Conservation (phyloP, 192 early-diverging fungal species). For the Kickxella alabastrina region DNA sequence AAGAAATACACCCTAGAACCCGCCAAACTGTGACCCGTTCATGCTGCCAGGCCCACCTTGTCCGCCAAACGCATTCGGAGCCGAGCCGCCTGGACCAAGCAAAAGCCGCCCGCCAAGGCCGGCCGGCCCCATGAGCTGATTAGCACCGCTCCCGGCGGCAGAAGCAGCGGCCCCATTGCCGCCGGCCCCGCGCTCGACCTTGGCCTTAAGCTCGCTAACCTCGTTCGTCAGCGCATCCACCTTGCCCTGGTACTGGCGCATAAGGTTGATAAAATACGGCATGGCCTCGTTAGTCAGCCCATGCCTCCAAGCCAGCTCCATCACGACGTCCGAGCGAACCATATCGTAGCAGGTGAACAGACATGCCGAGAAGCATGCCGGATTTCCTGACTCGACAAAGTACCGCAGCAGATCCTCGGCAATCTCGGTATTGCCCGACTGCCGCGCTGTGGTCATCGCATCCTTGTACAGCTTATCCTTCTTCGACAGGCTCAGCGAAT, state of each 20-base stretch:
- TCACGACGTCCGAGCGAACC: constrained; percentile 85
- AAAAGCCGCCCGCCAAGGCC: constrained; percentile 73
- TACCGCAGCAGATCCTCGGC: constrained; percentile 93
- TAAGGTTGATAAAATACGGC: constrained; percentile 94
- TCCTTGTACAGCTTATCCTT: constrained; percentile 97
- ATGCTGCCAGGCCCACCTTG: constrained; percentile 16
- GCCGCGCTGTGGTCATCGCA: constrained; percentile 97
- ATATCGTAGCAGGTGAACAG: constrained; percentile 95
- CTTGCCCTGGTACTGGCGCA: constrained; percentile 83
- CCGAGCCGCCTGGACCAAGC: constrained; percentile 51
- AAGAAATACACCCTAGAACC: constrained; percentile 13
- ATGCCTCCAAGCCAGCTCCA: constrained; percentile 92
- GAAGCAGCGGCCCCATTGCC: constrained; percentile 18
- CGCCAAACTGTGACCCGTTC: constrained; percentile 36
- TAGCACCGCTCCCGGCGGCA: constrained; percentile 21
- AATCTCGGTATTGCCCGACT: constrained; percentile 79
- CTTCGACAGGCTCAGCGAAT: constrained; percentile 93
- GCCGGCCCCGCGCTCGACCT: constrained; percentile 48
- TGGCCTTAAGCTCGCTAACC: constrained; percentile 56
- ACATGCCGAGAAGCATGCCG: constrained; percentile 92
- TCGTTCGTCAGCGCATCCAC: constrained; percentile 62
- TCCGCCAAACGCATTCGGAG: constrained; percentile 20
- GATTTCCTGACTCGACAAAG: constrained; percentile 88
- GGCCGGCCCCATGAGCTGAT: constrained; percentile 61
- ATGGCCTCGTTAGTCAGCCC: constrained; percentile 89